Percentiles rank a stretch among this genome's conserved stretches.
Evolutionary conservation across 2,329 filamentous ascomycete species (phyloP).

Genomic region (Alternaria brassicicola): DNA sequence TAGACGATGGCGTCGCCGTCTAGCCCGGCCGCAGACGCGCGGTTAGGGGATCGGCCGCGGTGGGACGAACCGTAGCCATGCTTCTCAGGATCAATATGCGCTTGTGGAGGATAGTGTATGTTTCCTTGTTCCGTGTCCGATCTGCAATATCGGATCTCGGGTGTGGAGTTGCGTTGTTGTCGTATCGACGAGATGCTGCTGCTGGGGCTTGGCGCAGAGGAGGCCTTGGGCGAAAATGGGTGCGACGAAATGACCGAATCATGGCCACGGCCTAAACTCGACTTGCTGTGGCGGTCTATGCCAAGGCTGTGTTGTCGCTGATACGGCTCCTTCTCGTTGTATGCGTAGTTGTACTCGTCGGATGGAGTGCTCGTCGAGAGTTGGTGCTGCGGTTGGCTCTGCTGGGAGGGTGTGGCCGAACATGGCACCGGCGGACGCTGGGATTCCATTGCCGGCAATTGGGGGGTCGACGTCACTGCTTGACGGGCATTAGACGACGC

Average conservation of each 20-base stretch:
- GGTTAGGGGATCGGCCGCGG: slow-evolving; percentile 26
- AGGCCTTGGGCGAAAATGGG: slow-evolving; percentile 43
- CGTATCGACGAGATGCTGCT: slow-evolving; percentile 40
- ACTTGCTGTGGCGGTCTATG: slow-evolving; percentile 30
- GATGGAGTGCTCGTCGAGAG: slow-evolving; percentile 11
- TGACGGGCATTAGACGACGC: slow-evolving; percentile 36
- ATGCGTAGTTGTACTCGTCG: slow-evolving; percentile 24
- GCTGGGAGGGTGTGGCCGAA: slow-evolving; percentile 31
- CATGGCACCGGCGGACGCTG: slow-evolving; percentile 37
- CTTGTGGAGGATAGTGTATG: slow-evolving; percentile 32
- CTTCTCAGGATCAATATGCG: slow-evolving; percentile 46
- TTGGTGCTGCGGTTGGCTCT: slow-evolving; percentile 21
- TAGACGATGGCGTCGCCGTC: slow-evolving; percentile 34
- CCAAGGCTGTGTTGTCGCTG: slow-evolving; percentile 21
- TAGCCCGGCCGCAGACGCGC: slow-evolving; percentile 26
- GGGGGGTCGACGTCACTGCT: slow-evolving; percentile 27
- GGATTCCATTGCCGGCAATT: slow-evolving; percentile 41
- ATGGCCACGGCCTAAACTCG: slow-evolving; percentile 33
- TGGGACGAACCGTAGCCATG: slow-evolving; percentile 24
- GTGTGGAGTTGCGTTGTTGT: slow-evolving; percentile 22
- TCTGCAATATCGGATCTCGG: slow-evolving; percentile 22
- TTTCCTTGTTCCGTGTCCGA: slow-evolving; percentile 10
- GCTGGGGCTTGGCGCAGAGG: slow-evolving; percentile 43
- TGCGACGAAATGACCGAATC: slow-evolving; percentile 50
- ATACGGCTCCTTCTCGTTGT: slow-evolving; percentile 36